Conservation (phyloP, 768 basidiomycete species). For the Fomitopsis pulvina region DNA sequence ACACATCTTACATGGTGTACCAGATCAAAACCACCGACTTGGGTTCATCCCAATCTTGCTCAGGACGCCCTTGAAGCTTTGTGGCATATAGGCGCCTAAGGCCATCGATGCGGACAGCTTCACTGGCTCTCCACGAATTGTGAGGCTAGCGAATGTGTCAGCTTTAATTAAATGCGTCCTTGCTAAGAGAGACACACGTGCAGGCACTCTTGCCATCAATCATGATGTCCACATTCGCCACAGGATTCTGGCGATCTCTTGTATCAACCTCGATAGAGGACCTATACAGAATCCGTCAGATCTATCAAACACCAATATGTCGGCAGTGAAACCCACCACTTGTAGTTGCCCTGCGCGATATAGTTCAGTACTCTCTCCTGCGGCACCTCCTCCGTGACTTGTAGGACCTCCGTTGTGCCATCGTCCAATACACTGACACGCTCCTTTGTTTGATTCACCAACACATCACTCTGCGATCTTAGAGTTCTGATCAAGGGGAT, state of each 20-base stretch:
- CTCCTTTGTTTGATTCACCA: constrained; percentile 30
- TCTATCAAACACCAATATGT: neutral
- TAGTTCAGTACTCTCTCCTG: constrained; percentile 52
- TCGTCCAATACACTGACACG: constrained; percentile 20
- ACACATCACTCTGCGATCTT: constrained; percentile 34
- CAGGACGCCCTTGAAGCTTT: constrained; percentile 48
- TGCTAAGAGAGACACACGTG: constrained; percentile 30
- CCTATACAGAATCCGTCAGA: constrained; percentile 29
- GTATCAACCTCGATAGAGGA: constrained; percentile 69
- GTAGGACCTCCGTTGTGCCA: constrained; percentile 13
- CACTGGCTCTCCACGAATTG: constrained; percentile 43
- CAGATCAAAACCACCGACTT: constrained; percentile 46
- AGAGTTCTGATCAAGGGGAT: constrained; percentile 55
- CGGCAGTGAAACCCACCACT: constrained; percentile 39
- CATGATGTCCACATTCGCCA: constrained; percentile 47
- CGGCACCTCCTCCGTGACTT: constrained; percentile 35
- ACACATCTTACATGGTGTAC: neutral
- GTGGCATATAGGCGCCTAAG: constrained; percentile 39
- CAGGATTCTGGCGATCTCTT: constrained; percentile 41
- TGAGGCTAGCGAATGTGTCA: constrained; percentile 29
- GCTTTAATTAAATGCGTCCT: neutral
- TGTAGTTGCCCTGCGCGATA: constrained; percentile 57
- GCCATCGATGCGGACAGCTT: constrained; percentile 35
- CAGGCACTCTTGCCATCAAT: constrained; percentile 53
- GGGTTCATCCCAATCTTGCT: constrained; percentile 49